These are phyloP conservation scores for Aspergillus floridensis DNA, from an alignment of 2,329 filamentous ascomycete species.

Conservation along the genomic window DNA sequence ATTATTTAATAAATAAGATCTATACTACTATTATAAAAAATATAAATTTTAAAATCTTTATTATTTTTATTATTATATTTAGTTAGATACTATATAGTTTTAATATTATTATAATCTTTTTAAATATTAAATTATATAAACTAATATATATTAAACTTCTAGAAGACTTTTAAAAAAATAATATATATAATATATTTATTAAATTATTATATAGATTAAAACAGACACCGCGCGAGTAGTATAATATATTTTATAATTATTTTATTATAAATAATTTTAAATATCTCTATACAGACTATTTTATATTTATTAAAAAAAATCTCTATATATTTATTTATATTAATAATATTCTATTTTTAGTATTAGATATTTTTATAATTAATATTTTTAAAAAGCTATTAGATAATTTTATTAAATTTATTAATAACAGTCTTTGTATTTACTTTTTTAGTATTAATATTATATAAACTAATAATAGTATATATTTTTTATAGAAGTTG, in stretches of 20 bases:
- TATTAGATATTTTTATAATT: not conserved
- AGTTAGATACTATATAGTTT: not conserved
- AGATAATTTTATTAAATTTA: not conserved
- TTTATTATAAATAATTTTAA: not conserved
- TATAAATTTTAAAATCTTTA: not conserved
- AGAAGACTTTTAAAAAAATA: not conserved
- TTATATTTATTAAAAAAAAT: not conserved
- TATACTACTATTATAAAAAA: too few relatives aligned
- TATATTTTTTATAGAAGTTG: not conserved
- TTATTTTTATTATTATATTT: not conserved
- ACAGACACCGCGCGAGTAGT: not conserved
- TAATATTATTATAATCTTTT: not conserved
- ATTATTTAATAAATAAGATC: too few relatives aligned
- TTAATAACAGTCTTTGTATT: not conserved
- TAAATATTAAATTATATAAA: not conserved
- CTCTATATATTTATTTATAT: not conserved
- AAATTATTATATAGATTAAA: not conserved
- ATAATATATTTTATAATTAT: slow-evolving; percentile 1
- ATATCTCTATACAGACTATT: not conserved
- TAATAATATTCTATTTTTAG: not conserved
- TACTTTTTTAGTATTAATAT: not conserved
- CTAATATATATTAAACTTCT: not conserved
- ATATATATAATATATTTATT: not conserved
- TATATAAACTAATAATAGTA: not conserved
- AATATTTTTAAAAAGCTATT: not conserved